Evolutionary conservation across 108 stramenopile species (phyloP).

Genomic region (Conticribra guillardii): DNA sequence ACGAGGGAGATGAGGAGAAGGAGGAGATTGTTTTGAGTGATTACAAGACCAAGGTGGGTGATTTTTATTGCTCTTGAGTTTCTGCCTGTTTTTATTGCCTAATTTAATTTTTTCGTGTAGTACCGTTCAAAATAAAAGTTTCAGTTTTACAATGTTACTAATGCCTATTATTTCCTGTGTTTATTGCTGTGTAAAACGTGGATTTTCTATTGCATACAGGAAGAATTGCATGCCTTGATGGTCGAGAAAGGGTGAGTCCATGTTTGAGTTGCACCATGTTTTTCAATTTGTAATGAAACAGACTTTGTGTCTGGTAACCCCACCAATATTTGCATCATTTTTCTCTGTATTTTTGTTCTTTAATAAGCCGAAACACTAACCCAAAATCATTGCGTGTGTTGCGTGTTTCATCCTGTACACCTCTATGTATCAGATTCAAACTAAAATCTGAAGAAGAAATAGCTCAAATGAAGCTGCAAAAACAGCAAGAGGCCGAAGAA

Average conservation of each 20-base stretch:
- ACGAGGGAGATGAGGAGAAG: conserved; percentile 29
- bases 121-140: too few relatives aligned
- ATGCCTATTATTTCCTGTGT: neutral
- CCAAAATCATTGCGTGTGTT: too few relatives aligned
- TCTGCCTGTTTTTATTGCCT: neutral
- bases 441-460: conserved; percentile 15
- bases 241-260: conserved; percentile 60
- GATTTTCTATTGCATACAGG: conserved; percentile 5
- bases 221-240: conserved; percentile 67
- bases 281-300: too few relatives aligned
- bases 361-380: too few relatives aligned
- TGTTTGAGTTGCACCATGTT: too few relatives aligned
- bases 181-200: neutral
- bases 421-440: conserved; percentile 3
- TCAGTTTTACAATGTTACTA: neutral
- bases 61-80: neutral
- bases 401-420: too few relatives aligned
- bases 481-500: conserved; percentile 4
- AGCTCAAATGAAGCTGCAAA: conserved; percentile 4
- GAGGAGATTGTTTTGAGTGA: conserved; percentile 60
- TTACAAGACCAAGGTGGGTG: conserved; percentile 52
- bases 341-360: too few relatives aligned
- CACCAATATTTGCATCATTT: too few relatives aligned
- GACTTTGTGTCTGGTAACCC: too few relatives aligned
- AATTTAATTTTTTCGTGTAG: neutral